Evolutionary conservation across 805 yeast species (phyloP), one percentile per base, ranked within the genome.

Genomic region (Yarrowia sp.): DNA sequence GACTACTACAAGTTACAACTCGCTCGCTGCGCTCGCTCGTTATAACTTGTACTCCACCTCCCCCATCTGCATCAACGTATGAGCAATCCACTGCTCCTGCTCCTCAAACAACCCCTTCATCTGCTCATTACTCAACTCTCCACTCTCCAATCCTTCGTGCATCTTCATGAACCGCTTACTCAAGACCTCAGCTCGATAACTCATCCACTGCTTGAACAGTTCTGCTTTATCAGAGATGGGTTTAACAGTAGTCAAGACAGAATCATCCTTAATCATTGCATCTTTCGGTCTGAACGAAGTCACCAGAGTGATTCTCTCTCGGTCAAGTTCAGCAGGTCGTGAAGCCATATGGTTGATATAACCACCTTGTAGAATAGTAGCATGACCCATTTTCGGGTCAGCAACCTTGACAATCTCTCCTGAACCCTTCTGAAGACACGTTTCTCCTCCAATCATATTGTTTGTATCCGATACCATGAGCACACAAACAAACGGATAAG

Each of bases 401-500:
- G 58, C 58, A 1, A 51, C 58, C 13, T 51, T 51, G 43, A 51
- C 43, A n/a, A 51, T 13, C 7, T 51, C 58, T 4, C 58, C 58
- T 0, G 32, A 18, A 2, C 43, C 43, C 35, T 36, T 51, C n/a
- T 38, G 43, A 1, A 51, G 8, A 13, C 18, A 32, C 0, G 58
- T 51, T 10, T 51, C 58, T 4, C 58, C 58, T 8, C 58, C 58
- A 14, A 51, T 14, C 58, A 51, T 84, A 50, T 77, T 74, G 2
- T 80, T 68, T 8, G 88, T 85, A 70, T 84, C 87, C 35, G 84
- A 80, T 50, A 85, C 71, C 89, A 85, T 85, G 67, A 84, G 76
- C 14, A 85, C 88, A 73, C 87, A 85, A 17, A 84, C 88, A 71
- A 83, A 84, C 14, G 87, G 88, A 65, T 83, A 84, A n/a, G 85